These are phyloP conservation scores for Pleurotus ostreatus DNA, from an alignment of 768 basidiomycete genomes.

Conservation along the genomic window DNA sequence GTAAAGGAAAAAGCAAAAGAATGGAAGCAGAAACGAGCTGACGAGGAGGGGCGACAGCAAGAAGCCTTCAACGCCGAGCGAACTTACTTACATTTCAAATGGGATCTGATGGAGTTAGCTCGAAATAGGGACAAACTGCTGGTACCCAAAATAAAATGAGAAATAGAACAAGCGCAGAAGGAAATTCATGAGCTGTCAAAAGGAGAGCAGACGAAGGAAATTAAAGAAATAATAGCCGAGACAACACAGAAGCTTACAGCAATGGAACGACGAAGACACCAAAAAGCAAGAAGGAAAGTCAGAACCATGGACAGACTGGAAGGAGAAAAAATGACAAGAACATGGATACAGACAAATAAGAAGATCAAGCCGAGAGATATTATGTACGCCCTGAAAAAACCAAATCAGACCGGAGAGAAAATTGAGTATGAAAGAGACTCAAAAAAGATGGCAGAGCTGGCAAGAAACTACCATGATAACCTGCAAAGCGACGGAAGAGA, in stretches of 20 bases:
- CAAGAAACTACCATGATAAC: neutral
- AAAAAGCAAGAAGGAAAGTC: neutral
- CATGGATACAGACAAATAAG: neutral
- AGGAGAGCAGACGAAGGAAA: no score
- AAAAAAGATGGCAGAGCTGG: conserved; percentile 3
- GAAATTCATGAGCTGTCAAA: no score
- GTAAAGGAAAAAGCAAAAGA: conserved; percentile 3
- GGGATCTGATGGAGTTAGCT: neutral
- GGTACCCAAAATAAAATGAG: no score
- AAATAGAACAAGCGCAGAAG: no score
- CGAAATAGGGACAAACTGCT: no score
- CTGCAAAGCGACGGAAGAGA: neutral
- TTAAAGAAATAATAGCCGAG: no score
- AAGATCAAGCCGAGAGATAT: neutral
- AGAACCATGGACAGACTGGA: neutral
- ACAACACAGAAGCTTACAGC: no score
- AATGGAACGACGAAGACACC: conserved; percentile 5
- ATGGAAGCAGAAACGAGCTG: no score
- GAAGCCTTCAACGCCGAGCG: no score
- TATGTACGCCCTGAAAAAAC: neutral
- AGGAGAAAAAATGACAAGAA: neutral
- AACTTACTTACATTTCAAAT: neutral
- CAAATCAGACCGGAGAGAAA: neutral
- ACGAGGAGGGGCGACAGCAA: no score
- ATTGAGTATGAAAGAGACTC: neutral